Base-by-base conservation (phyloP, 371 early-diverging fungal species). In the Mortierella sp. region DNA sequence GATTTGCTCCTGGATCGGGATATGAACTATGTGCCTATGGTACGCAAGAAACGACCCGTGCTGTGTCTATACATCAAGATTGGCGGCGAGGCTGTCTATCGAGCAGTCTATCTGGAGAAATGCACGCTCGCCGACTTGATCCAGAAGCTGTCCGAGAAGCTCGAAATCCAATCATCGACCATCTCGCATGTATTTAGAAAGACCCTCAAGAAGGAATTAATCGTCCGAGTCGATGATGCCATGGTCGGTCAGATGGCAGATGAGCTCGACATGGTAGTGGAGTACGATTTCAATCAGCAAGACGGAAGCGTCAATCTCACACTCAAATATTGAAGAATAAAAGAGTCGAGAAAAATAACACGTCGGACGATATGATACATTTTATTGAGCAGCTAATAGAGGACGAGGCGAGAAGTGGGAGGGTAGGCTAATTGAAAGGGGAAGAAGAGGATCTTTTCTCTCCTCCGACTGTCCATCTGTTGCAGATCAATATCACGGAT, bases 71-170 rank as follows among this genome's bases (percentile, higher is more conserved):
- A 84, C 64, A 81, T 82, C 28, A 82, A 81, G 34, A 82, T 85
- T 41, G 79, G 79, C 1, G 67, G 78, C 24, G 86, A 85, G 50
- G 46, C 80, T 3, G 80, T 83, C 1, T 82, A 81, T 58, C 76
- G 85, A 9, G 88, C 88, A 0, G 71, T 86, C 21, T 88, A 88
- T 56, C 79, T 88, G 5, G 85, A 88, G 39, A 67, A 79, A 16
- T 65, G 78, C 2, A 84, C 84, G 0, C 72, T 83, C 7, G 47
- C 67, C 19, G 81, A 85, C 16, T 54, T 88, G 28, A 73, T 78
- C 3, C 64, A 78, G 12, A 86, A 85, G 45, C 54, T 87, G 45
- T 53, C 80, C 21, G 79, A 74, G 24, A 86, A 86, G 51, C 65
- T 86, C 39, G 65, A 81, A 45, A 71, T 85, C 16, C 76, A 78